phyloP scores from a whole-genome alignment of 2,329 filamentous ascomycete species.

The Alternaria rosae region DNA sequence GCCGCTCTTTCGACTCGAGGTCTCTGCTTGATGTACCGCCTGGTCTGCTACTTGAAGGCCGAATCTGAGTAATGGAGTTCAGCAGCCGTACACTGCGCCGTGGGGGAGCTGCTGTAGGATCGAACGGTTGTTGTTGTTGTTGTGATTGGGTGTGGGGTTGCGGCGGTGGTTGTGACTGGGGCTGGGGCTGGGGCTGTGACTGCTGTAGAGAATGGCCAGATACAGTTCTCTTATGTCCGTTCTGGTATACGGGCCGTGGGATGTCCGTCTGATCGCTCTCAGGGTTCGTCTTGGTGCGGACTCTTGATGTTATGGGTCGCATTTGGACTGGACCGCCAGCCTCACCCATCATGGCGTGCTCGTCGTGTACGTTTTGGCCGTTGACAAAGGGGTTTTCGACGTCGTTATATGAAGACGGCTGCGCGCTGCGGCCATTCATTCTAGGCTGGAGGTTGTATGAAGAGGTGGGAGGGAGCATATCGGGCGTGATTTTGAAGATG shows the following conservation, averaged over 20 bases:
- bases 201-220: constrained; percentile 73
- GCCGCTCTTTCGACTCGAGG: constrained; percentile 66
- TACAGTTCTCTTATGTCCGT: constrained; percentile 86
- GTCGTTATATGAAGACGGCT: constrained; percentile 38
- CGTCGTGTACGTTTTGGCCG: constrained; percentile 49
- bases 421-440: constrained; percentile 53
- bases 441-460: constrained; percentile 52
- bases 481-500: constrained; percentile 79
- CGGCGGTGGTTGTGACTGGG: not conserved
- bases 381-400: constrained; percentile 59
- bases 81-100: constrained; percentile 56
- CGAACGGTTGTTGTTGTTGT: constrained; percentile 34
- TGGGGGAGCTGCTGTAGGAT: constrained; percentile 54
- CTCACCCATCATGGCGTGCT: constrained; percentile 55
- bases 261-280: constrained; percentile 51
- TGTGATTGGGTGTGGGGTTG: constrained; percentile 5
- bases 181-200: constrained; percentile 9
- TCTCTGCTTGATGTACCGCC: constrained; percentile 62
- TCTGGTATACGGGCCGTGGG: constrained; percentile 46
- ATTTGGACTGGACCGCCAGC: constrained; percentile 46
- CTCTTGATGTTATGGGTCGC: constrained; percentile 51
- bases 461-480: constrained; percentile 59
- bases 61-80: constrained; percentile 62
- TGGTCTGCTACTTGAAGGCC: constrained; percentile 69
- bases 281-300: constrained; percentile 49